phyloP scores from a whole-genome alignment of 129 eudicot species.

The Artemisia argyi region DNA sequence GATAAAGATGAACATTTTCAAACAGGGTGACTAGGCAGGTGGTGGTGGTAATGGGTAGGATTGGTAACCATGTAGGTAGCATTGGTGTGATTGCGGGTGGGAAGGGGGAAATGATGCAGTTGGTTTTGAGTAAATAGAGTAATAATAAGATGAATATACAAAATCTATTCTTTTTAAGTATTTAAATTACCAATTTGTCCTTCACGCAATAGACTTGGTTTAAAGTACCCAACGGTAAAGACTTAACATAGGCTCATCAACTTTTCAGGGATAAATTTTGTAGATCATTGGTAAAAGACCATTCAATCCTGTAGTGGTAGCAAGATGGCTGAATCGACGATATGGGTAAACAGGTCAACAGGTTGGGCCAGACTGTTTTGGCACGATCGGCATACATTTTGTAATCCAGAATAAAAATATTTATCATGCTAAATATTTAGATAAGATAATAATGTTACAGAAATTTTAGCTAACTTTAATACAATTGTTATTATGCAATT shows the following conservation, averaged over 20 bases:
- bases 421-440: too few species aligned
- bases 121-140: not conserved
- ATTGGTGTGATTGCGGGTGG: not conserved
- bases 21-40: conserved; percentile 1
- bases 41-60: not conserved
- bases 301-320: not conserved
- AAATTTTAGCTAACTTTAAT: too few species aligned
- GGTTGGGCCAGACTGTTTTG: too few species aligned
- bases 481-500: too few species aligned
- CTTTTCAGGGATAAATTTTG: not conserved
- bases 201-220: not conserved
- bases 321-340: too few species aligned
- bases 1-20: not conserved
- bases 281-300: not conserved
- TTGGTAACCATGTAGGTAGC: not conserved
- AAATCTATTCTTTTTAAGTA: too few species aligned
- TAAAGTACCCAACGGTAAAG: not conserved
- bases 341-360: too few species aligned
- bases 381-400: too few species aligned
- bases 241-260: not conserved
- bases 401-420: too few species aligned
- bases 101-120: not conserved
- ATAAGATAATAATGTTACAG: too few species aligned
- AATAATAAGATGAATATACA: too few species aligned
- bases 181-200: not conserved